phyloP scores from a whole-genome alignment of 129 eudicot species.

The Pittosporum tobira region DNA sequence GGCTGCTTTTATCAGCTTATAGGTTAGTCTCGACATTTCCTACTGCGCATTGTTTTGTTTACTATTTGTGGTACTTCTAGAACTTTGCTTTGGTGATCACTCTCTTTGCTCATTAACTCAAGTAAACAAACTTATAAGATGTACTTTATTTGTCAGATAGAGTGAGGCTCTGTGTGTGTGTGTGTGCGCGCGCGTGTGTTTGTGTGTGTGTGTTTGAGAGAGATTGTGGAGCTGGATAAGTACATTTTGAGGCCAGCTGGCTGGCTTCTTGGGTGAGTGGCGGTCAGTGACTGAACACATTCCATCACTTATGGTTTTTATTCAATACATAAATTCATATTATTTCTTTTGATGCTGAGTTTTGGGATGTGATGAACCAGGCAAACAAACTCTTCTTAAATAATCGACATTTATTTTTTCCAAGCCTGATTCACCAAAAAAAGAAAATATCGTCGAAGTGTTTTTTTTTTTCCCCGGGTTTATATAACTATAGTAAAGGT shows the following conservation, averaged over 20 bases:
- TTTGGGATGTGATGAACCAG: background rate
- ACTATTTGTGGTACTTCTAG: background rate
- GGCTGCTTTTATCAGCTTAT: slow-evolving; percentile 66
- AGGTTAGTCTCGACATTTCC: slow-evolving; percentile 38
- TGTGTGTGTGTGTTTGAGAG: too few relatives aligned
- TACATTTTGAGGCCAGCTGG: too few relatives aligned
- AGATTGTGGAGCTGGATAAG: too few relatives aligned
- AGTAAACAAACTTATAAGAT: background rate
- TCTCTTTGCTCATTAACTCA: background rate
- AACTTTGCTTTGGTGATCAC: background rate
- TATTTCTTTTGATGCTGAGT: background rate
- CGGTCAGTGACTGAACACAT: too few relatives aligned
- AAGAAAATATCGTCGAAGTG: background rate
- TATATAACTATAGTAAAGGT: background rate
- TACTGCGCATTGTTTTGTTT: background rate
- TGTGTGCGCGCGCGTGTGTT: too few relatives aligned
- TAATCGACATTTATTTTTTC: too few relatives aligned
- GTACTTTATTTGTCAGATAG: too few relatives aligned
- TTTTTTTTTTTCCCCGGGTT: background rate
- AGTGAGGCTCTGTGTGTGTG: too few relatives aligned
- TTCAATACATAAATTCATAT: background rate
- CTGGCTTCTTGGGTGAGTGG: too few relatives aligned
- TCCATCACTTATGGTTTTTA: background rate
- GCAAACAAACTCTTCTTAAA: background rate
- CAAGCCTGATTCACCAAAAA: background rate